phyloP scores from a whole-genome alignment of 192 early-diverging fungal genomes.

The Gigaspora rosea region DNA sequence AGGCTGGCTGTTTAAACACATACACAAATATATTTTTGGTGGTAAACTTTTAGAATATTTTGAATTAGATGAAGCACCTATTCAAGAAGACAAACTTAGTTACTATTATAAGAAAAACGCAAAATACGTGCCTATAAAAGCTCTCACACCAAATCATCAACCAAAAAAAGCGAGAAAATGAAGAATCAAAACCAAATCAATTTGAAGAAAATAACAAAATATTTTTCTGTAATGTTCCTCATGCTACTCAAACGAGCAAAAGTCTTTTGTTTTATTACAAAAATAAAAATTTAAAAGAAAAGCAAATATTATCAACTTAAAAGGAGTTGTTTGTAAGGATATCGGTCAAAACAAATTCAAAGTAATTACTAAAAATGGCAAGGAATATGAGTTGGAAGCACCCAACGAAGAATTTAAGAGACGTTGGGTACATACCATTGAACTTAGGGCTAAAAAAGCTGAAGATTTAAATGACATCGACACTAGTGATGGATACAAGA shows the following conservation, averaged over 20 bases:
- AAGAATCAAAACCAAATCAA: too few species aligned
- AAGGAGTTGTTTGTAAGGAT: not conserved
- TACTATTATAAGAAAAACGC: too few species aligned
- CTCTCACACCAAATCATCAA: too few species aligned
- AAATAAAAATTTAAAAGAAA: conserved; percentile 33
- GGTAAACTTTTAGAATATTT: too few species aligned
- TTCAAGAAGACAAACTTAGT: too few species aligned
- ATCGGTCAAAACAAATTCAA: not conserved
- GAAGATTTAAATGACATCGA: not conserved
- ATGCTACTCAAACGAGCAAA: conserved; percentile 41
- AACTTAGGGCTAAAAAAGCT: not conserved
- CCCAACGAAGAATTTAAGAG: not conserved
- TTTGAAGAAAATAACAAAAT: too few species aligned
- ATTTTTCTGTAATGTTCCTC: conserved; percentile 26
- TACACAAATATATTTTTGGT: too few species aligned
- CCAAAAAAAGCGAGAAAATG: too few species aligned
- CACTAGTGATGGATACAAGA: not conserved
- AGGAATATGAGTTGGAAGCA: not conserved
- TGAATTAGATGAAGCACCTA: too few species aligned
- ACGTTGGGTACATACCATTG: not conserved
- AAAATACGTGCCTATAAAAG: too few species aligned
- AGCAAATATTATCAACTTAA: conserved; percentile 35
- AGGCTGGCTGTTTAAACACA: too few species aligned
- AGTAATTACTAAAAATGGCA: not conserved
- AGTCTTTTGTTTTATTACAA: conserved; percentile 44